These are phyloP conservation scores for Tillandsia fasciculata DNA, from an alignment of 176 grass and related monocot species.

Conservation along the genomic window DNA sequence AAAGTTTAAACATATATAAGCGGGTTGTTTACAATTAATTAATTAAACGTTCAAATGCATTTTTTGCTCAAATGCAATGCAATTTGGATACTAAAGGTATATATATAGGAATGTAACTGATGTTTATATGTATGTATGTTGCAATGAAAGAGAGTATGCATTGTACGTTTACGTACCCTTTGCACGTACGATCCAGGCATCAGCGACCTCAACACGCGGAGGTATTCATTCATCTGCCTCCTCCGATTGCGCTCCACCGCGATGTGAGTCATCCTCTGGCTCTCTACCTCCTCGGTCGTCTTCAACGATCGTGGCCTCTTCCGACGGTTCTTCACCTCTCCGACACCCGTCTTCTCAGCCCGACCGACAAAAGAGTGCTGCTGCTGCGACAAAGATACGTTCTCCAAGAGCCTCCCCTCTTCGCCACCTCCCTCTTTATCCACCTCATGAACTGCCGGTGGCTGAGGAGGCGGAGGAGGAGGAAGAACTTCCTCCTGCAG, in stretches of 20 bases:
- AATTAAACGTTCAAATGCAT: too few species aligned
- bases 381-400: conserved; percentile 33
- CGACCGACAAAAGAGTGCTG: conserved; percentile 5
- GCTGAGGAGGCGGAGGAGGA: background rate
- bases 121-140: background rate
- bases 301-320: conserved; percentile 56
- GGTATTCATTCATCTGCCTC: conserved; percentile 83
- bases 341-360: conserved; percentile 11
- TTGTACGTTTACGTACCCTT: conserved; percentile 32
- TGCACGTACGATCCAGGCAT: conserved; percentile 90
- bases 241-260: conserved; percentile 81
- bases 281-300: conserved; percentile 83
- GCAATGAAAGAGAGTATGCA: background rate
- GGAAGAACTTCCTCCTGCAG: background rate
- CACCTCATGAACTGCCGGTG: conserved; percentile 11
- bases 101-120: background rate
- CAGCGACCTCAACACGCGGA: conserved; percentile 53
- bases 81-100: background rate
- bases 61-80: too few species aligned
- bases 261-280: conserved; percentile 90
- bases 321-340: conserved; percentile 50
- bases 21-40: background rate
- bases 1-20: background rate
- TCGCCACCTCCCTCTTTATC: conserved; percentile 29
- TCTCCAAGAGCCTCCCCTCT: conserved; percentile 28